Conservation (phyloP, 2,329 filamentous ascomycete species). For the Macroventuria anomochaeta region DNA sequence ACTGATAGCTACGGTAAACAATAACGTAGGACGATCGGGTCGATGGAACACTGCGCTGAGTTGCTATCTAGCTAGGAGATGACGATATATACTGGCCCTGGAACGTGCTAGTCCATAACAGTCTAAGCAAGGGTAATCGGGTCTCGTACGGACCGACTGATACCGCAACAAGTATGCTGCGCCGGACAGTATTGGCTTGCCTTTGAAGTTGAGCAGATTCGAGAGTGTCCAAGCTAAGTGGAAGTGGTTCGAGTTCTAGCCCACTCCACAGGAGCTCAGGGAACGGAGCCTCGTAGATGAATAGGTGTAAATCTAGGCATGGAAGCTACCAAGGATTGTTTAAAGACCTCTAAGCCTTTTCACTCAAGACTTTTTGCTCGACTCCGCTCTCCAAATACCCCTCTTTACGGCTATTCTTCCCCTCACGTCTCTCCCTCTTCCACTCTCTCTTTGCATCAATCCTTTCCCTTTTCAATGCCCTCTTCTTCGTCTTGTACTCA, state of each 20-base stretch:
- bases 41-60: no score
- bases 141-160: no score
- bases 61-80: no score
- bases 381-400: constrained; percentile 1
- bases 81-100: no score
- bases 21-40: no score
- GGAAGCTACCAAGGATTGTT: no score
- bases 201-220: background rate
- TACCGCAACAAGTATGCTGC: no score
- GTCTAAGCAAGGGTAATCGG: no score
- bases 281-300: background rate
- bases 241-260: background rate
- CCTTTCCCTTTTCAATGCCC: constrained; percentile 26
- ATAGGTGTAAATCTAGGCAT: no score
- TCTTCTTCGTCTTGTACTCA: constrained; percentile 32
- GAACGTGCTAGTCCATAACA: no score
- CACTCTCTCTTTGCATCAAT: constrained; percentile 24
- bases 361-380: constrained; percentile 5
- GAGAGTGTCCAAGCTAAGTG: background rate
- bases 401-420: background rate
- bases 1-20: no score
- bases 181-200: background rate
- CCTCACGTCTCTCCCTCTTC: constrained; percentile 22
- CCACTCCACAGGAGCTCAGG: background rate
- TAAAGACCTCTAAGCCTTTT: no score